Conservation (phyloP, 2,329 filamentous ascomycete genomes). For the Daldinia sp. region DNA sequence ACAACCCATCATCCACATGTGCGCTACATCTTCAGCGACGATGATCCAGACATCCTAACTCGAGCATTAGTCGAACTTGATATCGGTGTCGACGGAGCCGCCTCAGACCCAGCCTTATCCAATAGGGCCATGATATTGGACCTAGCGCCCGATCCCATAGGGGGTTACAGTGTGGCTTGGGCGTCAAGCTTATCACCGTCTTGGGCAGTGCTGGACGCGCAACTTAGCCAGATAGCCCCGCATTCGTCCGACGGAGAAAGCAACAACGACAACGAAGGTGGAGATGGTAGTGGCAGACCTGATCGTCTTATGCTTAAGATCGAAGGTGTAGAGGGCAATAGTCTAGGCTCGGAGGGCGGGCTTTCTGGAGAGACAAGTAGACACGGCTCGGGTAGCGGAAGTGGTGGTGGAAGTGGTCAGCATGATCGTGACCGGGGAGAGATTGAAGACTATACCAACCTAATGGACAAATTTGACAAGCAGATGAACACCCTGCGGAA, state of each 20-base stretch:
- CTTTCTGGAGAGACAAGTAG: conserved; percentile 46
- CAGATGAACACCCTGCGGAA: conserved; percentile 67
- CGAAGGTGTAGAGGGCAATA: conserved; percentile 63
- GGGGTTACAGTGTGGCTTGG: conserved; percentile 69
- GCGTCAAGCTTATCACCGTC: conserved; percentile 79
- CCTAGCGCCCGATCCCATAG: conserved; percentile 58
- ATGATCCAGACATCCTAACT: conserved; percentile 83
- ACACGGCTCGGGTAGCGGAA: conserved; percentile 48
- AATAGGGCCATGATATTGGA: conserved; percentile 68
- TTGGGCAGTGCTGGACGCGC: conserved; percentile 72
- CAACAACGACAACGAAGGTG: conserved; percentile 51
- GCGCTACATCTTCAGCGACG: conserved; percentile 94
- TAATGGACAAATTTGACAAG: conserved; percentile 69
- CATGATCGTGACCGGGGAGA: conserved; percentile 46
- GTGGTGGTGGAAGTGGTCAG: conserved; percentile 50
- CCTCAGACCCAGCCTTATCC: conserved; percentile 45
- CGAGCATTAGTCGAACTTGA: conserved; percentile 68
- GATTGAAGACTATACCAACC: conserved; percentile 61
- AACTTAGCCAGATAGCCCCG: conserved; percentile 58
- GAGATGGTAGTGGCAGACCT: conserved; percentile 48
- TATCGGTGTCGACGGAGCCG: conserved; percentile 49
- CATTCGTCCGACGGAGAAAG: conserved; percentile 50
- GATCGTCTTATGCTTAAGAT: conserved; percentile 71
- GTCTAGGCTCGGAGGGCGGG: conserved; percentile 55
- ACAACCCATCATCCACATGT: conserved; percentile 86